Percentiles rank a stretch among this genome's conserved stretches.
phyloP scores from a whole-genome alignment of 2,329 filamentous ascomycete species.

The Cladophialophora bantiana region DNA sequence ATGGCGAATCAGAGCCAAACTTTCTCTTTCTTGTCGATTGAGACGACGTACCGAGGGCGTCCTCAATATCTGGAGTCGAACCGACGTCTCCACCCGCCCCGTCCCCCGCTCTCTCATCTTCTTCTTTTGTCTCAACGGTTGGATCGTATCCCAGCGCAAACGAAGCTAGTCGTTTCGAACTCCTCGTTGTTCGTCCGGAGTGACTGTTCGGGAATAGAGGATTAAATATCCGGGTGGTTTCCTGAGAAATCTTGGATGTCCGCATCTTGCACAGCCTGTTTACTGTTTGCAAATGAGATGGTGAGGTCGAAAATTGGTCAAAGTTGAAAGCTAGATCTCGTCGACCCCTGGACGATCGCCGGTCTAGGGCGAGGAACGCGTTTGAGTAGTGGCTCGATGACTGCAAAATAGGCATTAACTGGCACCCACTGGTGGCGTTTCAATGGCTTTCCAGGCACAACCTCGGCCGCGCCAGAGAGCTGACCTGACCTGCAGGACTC shows the following conservation, averaged over 20 bases:
- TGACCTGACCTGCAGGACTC: not conserved
- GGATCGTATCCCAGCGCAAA: slow-evolving; percentile 53
- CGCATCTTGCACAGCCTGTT: slow-evolving; percentile 53
- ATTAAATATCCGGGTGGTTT: slow-evolving; percentile 65
- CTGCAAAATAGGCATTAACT: not conserved
- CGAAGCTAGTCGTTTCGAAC: slow-evolving; percentile 47
- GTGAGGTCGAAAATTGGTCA: not conserved
- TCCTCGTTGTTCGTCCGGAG: slow-evolving; percentile 57
- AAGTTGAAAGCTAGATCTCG: not conserved
- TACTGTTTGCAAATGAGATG: not conserved
- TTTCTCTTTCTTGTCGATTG: slow-evolving; percentile 57
- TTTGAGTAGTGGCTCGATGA: not conserved
- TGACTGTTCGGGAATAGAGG: slow-evolving; percentile 49
- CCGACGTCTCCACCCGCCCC: slow-evolving; percentile 43
- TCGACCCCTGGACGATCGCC: slow-evolving; percentile 7
- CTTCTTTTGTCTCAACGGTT: slow-evolving; percentile 39
- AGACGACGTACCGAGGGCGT: slow-evolving; percentile 50
- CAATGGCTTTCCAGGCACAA: slow-evolving; percentile 7
- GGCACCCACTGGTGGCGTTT: not conserved
- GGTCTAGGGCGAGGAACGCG: not conserved
- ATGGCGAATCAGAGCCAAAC: slow-evolving; percentile 46
- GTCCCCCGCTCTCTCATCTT: slow-evolving; percentile 42
- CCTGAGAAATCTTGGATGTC: slow-evolving; percentile 65
- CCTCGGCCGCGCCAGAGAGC: slow-evolving; percentile 10
- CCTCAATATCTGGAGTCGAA: slow-evolving; percentile 63